phyloP scores from a whole-genome alignment of 1,139 yeast genomes.

The Candida smagusa region DNA sequence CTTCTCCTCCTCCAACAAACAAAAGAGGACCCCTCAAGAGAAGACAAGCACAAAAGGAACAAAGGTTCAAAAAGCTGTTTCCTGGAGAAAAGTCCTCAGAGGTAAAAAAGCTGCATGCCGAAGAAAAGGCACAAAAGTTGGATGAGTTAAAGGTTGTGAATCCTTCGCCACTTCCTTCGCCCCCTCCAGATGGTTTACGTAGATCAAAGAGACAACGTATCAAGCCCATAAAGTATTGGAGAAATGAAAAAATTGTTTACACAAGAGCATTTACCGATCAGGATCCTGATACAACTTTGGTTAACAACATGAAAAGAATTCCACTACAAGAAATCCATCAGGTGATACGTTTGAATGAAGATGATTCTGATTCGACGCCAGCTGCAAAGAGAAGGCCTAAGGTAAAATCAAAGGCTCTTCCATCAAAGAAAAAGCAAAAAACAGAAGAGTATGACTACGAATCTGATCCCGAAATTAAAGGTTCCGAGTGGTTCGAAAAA shows the following conservation, averaged over 20 bases:
- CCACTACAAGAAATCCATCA: conserved; percentile 61
- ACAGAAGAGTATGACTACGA: conserved; percentile 28
- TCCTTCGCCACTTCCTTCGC: conserved; percentile 39
- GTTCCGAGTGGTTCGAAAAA: conserved; percentile 53
- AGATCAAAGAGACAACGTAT: conserved; percentile 63
- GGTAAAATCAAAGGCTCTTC: conserved; percentile 13
- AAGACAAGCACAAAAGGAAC: conserved; percentile 3
- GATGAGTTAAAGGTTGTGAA: conserved; percentile 2
- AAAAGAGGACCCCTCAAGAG: conserved; percentile 9
- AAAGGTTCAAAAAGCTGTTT: neutral
- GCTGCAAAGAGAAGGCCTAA: conserved; percentile 9
- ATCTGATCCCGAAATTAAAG: conserved; percentile 42
- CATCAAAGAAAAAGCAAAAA: conserved; percentile 1
- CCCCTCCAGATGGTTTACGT: conserved; percentile 45
- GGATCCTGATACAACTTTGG: conserved; percentile 34
- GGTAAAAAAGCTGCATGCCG: neutral
- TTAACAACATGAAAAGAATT: conserved; percentile 30
- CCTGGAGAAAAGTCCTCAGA: conserved; percentile 1
- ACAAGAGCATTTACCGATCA: conserved; percentile 45
- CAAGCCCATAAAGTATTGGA: conserved; percentile 82
- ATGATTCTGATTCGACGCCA: conserved; percentile 2
- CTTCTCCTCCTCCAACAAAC: conserved; percentile 20
- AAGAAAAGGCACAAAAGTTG: conserved; percentile 1
- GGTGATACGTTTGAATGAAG: conserved; percentile 50
- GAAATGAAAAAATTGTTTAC: conserved; percentile 73